phyloP scores from a whole-genome alignment of 352 stramenopile species.

The Halophytophthora batemanensis region DNA sequence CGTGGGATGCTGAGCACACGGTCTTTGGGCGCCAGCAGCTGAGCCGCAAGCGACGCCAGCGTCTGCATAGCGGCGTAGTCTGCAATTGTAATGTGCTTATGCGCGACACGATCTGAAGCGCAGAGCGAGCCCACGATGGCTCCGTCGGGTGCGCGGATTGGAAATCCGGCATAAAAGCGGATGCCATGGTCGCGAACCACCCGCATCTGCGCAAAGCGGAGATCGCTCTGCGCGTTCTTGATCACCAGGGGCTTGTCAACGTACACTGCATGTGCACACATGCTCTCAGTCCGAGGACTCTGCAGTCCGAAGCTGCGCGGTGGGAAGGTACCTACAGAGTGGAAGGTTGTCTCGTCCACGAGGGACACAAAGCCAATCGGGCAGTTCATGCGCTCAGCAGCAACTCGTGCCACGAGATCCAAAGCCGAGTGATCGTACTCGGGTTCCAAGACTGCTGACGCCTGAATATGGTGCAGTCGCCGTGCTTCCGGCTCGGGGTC shows the following conservation, averaged over 20 bases:
- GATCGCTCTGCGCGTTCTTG: constrained; percentile 54
- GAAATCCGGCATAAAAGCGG: constrained; percentile 66
- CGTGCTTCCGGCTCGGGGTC: constrained; percentile 30
- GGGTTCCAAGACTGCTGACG: constrained; percentile 34
- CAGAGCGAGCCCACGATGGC: constrained; percentile 51
- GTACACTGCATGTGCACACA: constrained; percentile 56
- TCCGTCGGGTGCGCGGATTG: constrained; percentile 43
- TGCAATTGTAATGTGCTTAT: constrained; percentile 53
- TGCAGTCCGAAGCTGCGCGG: constrained; percentile 21
- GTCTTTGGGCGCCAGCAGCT: constrained; percentile 25
- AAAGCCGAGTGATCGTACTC: constrained; percentile 53
- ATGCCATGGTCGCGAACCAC: constrained; percentile 34
- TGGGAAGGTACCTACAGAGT: constrained; percentile 36
- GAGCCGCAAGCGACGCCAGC: constrained; percentile 38
- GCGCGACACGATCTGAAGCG: constrained; percentile 35
- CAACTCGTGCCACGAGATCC: constrained; percentile 49
- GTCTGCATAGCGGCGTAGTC: constrained; percentile 68
- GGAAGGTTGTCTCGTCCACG: constrained; percentile 40
- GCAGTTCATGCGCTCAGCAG: constrained; percentile 44
- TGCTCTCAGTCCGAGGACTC: constrained; percentile 35
- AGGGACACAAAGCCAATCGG: constrained; percentile 53
- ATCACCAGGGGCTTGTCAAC: constrained; percentile 48
- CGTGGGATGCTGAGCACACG: neutral
- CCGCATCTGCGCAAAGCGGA: constrained; percentile 54
- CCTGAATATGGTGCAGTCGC: constrained; percentile 39